Conservation (phyloP, 2,329 filamentous ascomycete species). For the Penicillium sclerotigenum region DNA sequence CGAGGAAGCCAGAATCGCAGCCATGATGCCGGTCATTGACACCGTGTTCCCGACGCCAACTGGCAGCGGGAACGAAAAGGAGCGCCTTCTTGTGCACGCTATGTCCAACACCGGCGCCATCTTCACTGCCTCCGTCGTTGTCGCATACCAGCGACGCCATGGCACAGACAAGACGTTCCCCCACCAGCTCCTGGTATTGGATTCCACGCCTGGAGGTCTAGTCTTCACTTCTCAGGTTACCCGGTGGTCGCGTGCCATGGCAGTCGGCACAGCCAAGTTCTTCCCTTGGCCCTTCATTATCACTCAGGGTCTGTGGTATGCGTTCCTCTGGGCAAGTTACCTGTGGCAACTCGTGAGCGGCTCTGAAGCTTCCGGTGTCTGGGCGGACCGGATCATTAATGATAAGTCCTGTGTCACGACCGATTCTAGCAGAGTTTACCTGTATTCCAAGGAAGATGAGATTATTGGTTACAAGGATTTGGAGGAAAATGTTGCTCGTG, state of each 20-base stretch:
- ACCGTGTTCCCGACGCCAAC: slow-evolving; percentile 23
- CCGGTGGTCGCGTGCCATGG: slow-evolving; percentile 55
- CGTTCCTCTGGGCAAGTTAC: slow-evolving; percentile 42
- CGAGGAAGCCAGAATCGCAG: slow-evolving; percentile 44
- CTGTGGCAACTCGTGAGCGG: slow-evolving; percentile 18
- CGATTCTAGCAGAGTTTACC: slow-evolving; percentile 17
- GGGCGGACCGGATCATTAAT: slow-evolving; percentile 20
- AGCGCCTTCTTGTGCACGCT: slow-evolving; percentile 50
- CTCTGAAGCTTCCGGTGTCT: slow-evolving; percentile 18
- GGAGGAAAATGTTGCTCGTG: slow-evolving; percentile 22
- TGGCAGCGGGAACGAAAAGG: slow-evolving; percentile 12
- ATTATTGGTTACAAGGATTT: slow-evolving; percentile 25
- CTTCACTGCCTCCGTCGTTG: slow-evolving; percentile 50
- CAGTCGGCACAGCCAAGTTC: slow-evolving; percentile 46
- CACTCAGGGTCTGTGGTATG: slow-evolving; percentile 49
- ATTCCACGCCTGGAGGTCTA: slow-evolving; percentile 56
- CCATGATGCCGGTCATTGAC: slow-evolving; percentile 47
- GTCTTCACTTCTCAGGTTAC: slow-evolving; percentile 32
- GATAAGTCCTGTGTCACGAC: slow-evolving; percentile 9
- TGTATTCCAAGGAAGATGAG: slow-evolving; percentile 28
- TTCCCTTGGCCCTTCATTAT: slow-evolving; percentile 47
- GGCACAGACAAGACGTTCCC: slow-evolving; percentile 40
- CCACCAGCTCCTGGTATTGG: slow-evolving; percentile 50
- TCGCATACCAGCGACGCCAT: slow-evolving; percentile 44
- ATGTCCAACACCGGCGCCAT: slow-evolving; percentile 61